These are phyloP conservation scores for Athelia sp. DNA, from an alignment of 1,284 basidiomycete species.

Conservation along the genomic window DNA sequence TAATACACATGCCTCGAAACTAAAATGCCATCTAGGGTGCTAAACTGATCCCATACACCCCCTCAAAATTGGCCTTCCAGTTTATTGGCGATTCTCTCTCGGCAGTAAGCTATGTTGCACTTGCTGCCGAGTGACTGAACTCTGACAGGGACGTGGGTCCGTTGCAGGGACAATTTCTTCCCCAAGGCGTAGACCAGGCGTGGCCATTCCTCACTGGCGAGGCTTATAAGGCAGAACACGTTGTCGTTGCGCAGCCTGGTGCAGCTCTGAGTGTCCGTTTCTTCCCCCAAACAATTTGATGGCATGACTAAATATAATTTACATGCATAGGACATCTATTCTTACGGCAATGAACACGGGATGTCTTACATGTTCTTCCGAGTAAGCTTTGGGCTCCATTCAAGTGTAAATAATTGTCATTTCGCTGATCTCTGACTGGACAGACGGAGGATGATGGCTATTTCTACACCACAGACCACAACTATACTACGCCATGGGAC, in stretches of 20 bases:
- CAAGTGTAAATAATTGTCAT: neutral
- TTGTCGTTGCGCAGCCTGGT: conserved; percentile 48
- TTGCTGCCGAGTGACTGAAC: neutral
- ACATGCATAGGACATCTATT: conserved; percentile 41
- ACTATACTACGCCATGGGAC: conserved; percentile 56
- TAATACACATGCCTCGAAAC: neutral
- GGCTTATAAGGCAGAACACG: conserved; percentile 47
- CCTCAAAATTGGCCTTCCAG: conserved; percentile 43
- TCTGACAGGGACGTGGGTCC: conserved; percentile 3
- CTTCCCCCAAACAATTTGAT: too few species aligned
- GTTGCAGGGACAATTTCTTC: conserved; percentile 45
- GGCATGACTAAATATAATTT: neutral
- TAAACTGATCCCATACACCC: conserved; percentile 37
- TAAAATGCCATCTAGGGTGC: conserved; percentile 32
- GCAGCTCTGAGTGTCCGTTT: conserved; percentile 39
- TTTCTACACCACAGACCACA: conserved; percentile 48
- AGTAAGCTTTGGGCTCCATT: conserved; percentile 11
- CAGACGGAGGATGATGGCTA: conserved; percentile 56
- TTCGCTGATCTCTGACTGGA: neutral
- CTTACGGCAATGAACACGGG: conserved; percentile 53
- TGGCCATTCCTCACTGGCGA: conserved; percentile 54
- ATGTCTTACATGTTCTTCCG: conserved; percentile 48
- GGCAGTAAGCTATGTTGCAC: conserved; percentile 29
- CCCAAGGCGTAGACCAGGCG: conserved; percentile 49
- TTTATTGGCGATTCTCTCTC: conserved; percentile 58